phyloP scores from a whole-genome alignment of 108 stramenopile genomes.

The Bacterosira constricta region DNA sequence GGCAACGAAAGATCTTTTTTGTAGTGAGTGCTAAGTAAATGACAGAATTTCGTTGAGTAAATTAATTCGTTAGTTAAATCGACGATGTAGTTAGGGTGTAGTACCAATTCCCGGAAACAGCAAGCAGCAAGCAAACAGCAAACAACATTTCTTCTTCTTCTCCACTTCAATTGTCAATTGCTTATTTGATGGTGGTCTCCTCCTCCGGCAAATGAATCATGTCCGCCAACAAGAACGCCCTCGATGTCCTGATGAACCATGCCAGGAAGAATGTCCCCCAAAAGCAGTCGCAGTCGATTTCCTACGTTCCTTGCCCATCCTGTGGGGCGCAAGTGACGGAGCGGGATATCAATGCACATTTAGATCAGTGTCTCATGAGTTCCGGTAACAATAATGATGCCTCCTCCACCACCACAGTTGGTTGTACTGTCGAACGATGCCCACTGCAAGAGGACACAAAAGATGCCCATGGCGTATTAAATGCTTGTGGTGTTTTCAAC shows the following conservation, averaged over 20 bases:
- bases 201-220: neutral
- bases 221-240: slow-evolving; percentile 1
- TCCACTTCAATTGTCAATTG: no score
- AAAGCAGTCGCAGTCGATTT: neutral
- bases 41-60: no score
- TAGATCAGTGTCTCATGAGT: slow-evolving; percentile 12
- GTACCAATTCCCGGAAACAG: no score
- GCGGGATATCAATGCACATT: slow-evolving; percentile 21
- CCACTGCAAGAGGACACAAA: neutral
- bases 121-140: no score
- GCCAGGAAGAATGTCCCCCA: neutral
- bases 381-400: neutral
- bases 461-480: neutral
- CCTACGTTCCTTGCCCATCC: slow-evolving; percentile 25
- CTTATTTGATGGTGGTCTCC: no score
- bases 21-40: no score
- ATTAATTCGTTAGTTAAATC: no score
- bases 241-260: neutral
- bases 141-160: no score
- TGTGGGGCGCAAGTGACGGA: slow-evolving; percentile 23
- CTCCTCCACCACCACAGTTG: no score
- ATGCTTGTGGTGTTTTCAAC: neutral
- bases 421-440: neutral
- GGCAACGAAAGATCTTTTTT: no score
- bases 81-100: no score